Evolutionary conservation across 2,329 filamentous ascomycete genomes (phyloP).

Genomic region (Lachnellula hyalina): DNA sequence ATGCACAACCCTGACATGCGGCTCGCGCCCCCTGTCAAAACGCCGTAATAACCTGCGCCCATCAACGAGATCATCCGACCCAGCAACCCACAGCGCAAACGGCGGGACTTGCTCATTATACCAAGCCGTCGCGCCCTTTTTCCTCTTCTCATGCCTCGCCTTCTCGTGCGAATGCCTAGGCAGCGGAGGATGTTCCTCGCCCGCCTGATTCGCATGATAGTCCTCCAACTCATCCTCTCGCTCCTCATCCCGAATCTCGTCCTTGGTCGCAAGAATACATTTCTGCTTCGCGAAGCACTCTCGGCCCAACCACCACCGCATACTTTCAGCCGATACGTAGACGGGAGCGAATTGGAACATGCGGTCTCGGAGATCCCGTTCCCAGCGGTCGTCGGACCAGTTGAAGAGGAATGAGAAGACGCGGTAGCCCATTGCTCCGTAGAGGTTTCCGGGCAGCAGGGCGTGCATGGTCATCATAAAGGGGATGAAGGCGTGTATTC

Average conservation of each 20-base stretch:
- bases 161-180: slow-evolving; percentile 14
- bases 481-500: slow-evolving; percentile 89
- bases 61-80: slow-evolving; percentile 79
- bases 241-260: slow-evolving; percentile 60
- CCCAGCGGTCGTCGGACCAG: slow-evolving; percentile 84
- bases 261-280: slow-evolving; percentile 77
- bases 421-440: slow-evolving; percentile 78
- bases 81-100: slow-evolving; percentile 83
- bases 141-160: slow-evolving; percentile 33
- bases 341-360: slow-evolving; percentile 93
- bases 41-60: slow-evolving; percentile 68
- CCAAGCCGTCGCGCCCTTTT: slow-evolving; percentile 62
- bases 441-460: slow-evolving; percentile 59
- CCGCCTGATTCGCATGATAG: slow-evolving; percentile 4
- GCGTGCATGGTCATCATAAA: slow-evolving; percentile 84
- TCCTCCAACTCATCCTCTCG: slow-evolving; percentile 35
- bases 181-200: background rate
- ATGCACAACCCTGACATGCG: slow-evolving; percentile 74
- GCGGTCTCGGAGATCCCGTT: slow-evolving; percentile 68
- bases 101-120: slow-evolving; percentile 76
- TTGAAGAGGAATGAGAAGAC: slow-evolving; percentile 87
- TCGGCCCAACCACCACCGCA: slow-evolving; percentile 91
- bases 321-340: slow-evolving; percentile 82
- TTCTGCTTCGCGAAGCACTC: slow-evolving; percentile 82
- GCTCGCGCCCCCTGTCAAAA: slow-evolving; percentile 73